These are phyloP conservation scores for Nigrospora oryzae DNA, from an alignment of 2,329 filamentous ascomycete species.

Conservation along the genomic window DNA sequence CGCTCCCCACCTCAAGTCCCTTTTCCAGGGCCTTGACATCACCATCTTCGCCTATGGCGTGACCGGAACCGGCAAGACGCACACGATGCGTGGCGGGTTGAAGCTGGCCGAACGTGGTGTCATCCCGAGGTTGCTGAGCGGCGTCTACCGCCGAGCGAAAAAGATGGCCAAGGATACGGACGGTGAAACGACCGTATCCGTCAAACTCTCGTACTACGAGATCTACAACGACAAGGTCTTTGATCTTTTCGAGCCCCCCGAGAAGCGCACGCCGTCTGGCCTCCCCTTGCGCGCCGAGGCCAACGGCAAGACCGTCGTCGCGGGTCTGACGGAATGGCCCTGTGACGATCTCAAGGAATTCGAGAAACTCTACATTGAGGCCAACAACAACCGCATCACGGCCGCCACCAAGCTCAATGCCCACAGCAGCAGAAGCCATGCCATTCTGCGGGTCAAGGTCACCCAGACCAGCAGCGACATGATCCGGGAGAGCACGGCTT, in stretches of 20 bases:
- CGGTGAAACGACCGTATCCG: constrained; percentile 61
- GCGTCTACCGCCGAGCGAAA: constrained; percentile 75
- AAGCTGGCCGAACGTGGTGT: constrained; percentile 79
- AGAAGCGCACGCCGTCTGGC: constrained; percentile 76
- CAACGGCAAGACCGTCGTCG: constrained; percentile 77
- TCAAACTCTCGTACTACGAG: constrained; percentile 85
- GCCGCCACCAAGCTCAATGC: constrained; percentile 89
- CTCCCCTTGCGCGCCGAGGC: constrained; percentile 71
- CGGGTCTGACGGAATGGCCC: constrained; percentile 73
- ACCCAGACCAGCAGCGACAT: constrained; percentile 64
- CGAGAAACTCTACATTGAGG: constrained; percentile 81
- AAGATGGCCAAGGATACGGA: constrained; percentile 75
- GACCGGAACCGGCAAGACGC: constrained; percentile 89
- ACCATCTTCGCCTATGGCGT: constrained; percentile 91
- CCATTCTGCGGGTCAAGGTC: constrained; percentile 84
- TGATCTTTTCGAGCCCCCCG: constrained; percentile 78
- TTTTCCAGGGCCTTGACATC: constrained; percentile 82
- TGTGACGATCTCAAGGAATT: constrained; percentile 86
- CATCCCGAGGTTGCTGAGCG: constrained; percentile 77
- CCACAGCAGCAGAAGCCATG: constrained; percentile 82
- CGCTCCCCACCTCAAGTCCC: constrained; percentile 78
- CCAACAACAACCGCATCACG: constrained; percentile 83
- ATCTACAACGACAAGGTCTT: constrained; percentile 97
- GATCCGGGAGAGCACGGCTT: constrained; percentile 72
- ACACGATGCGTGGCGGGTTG: constrained; percentile 90